Conservation (phyloP, 805 yeast genomes). For the Brettanomyces nanus region DNA sequence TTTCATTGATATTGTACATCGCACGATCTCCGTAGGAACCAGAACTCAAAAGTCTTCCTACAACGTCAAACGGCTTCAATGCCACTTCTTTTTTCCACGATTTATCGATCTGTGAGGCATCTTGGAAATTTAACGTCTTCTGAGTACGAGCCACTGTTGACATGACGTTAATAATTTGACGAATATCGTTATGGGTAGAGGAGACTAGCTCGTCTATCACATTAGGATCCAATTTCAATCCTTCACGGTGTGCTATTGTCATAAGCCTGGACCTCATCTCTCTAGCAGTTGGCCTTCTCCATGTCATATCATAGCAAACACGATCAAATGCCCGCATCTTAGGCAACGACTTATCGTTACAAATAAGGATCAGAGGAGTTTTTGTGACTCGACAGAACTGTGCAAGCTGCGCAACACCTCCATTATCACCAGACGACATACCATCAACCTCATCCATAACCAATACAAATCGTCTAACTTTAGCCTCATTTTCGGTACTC, state of each 20-base stretch:
- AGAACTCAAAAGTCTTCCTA: slow-evolving; percentile 56
- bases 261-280: slow-evolving; percentile 77
- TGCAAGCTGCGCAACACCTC: slow-evolving; percentile 94
- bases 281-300: slow-evolving; percentile 80
- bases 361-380: slow-evolving; percentile 86
- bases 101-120: slow-evolving; percentile 51
- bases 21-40: slow-evolving; percentile 47
- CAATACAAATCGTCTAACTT: slow-evolving; percentile 56
- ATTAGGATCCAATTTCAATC: slow-evolving; percentile 68
- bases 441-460: slow-evolving; percentile 99
- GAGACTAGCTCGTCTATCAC: slow-evolving; percentile 78
- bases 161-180: slow-evolving; percentile 86
- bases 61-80: slow-evolving; percentile 86
- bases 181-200: slow-evolving; percentile 82
- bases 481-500: slow-evolving; percentile 10
- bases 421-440: slow-evolving; percentile 98
- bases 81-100: slow-evolving; percentile 89
- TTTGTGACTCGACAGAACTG: slow-evolving; percentile 76
- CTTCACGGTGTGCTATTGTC: slow-evolving; percentile 86
- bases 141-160: slow-evolving; percentile 78
- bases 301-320: slow-evolving; percentile 69
- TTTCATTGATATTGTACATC: slow-evolving; percentile 60
- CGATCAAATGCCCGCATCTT: slow-evolving; percentile 95
- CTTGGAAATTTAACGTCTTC: slow-evolving; percentile 50
- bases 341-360: slow-evolving; percentile 87